Conservation (phyloP, 192 early-diverging fungal species). For the Dimargaris cristalligena region DNA sequence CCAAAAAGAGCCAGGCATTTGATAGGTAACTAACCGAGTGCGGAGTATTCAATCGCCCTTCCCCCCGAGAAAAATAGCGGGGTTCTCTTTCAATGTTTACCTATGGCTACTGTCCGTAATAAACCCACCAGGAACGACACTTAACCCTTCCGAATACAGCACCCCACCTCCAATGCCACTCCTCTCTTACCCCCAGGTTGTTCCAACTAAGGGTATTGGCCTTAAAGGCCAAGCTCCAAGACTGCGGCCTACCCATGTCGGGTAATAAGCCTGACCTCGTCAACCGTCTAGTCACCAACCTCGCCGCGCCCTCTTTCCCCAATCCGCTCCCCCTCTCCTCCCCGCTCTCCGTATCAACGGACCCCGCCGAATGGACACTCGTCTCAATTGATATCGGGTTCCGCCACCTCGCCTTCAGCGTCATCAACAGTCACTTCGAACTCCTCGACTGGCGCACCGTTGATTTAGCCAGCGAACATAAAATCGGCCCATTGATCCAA, state of each 20-base stretch:
- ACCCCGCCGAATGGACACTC: background rate
- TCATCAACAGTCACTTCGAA: slow-evolving; percentile 17
- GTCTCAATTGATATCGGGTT: slow-evolving; percentile 34
- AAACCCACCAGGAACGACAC: too few species aligned
- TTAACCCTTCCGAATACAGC: too few species aligned
- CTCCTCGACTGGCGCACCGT: slow-evolving; percentile 23
- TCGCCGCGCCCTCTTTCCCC: background rate
- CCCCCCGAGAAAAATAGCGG: too few species aligned
- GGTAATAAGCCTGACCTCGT: background rate
- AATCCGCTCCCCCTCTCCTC: background rate
- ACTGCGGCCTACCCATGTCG: background rate
- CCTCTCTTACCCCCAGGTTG: background rate
- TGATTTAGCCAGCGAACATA: slow-evolving; percentile 23
- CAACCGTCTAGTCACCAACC: background rate
- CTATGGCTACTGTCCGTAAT: too few species aligned
- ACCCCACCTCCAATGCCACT: too few species aligned
- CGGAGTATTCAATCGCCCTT: too few species aligned
- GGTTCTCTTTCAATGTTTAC: too few species aligned
- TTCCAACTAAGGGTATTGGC: background rate
- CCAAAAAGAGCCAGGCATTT: too few species aligned
- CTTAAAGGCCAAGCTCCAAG: background rate
- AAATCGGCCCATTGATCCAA: slow-evolving; percentile 13
- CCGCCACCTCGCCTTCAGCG: slow-evolving; percentile 27
- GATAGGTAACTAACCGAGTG: too few species aligned
- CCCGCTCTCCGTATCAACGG: background rate